Evolutionary conservation across 2,329 filamentous ascomycete species (phyloP).

Genomic region (Penicillium sp.): DNA sequence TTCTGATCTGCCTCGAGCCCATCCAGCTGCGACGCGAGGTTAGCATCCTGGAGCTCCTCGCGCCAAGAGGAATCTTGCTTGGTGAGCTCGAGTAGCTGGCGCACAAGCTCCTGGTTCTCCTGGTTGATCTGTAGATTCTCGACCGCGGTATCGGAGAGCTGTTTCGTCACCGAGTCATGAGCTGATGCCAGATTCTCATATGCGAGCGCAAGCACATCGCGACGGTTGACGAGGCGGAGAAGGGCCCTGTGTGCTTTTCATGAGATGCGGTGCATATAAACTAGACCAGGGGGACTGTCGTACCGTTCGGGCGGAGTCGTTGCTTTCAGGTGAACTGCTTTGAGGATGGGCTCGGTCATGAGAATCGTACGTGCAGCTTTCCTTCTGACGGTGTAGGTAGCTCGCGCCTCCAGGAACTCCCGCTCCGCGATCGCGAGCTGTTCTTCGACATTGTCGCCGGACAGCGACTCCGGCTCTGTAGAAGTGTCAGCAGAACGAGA

Average conservation of each 20-base stretch:
- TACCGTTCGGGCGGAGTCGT: slow-evolving; percentile 68
- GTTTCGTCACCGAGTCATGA: slow-evolving; percentile 51
- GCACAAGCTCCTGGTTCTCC: slow-evolving; percentile 62
- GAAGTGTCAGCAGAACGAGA: slow-evolving; percentile 8
- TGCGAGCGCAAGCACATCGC: slow-evolving; percentile 64
- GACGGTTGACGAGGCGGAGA: slow-evolving; percentile 62
- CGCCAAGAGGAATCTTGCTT: slow-evolving; percentile 53
- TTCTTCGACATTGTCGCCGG: slow-evolving; percentile 53
- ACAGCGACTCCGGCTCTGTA: slow-evolving; percentile 36
- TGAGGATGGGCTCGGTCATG: slow-evolving; percentile 70
- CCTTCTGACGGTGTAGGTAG: slow-evolving; percentile 66
- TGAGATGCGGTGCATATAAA: slow-evolving; percentile 8
- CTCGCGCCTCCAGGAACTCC: slow-evolving; percentile 67
- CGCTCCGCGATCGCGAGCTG: slow-evolving; percentile 56
- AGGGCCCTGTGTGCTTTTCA: slow-evolving; percentile 56
- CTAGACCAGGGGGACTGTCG: slow-evolving; percentile 11
- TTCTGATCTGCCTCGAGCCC: slow-evolving; percentile 59
- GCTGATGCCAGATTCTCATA: slow-evolving; percentile 60
- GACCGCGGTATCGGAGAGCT: slow-evolving; percentile 57
- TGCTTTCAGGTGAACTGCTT: slow-evolving; percentile 68
- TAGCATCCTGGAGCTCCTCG: slow-evolving; percentile 54
- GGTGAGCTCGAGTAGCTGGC: slow-evolving; percentile 62
- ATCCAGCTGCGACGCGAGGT: slow-evolving; percentile 55
- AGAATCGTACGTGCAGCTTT: slow-evolving; percentile 67
- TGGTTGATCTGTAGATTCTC: slow-evolving; percentile 57